These are phyloP conservation scores for Gossypium raimondii DNA, from an alignment of 345 rosid species.

Conservation along the genomic window DNA sequence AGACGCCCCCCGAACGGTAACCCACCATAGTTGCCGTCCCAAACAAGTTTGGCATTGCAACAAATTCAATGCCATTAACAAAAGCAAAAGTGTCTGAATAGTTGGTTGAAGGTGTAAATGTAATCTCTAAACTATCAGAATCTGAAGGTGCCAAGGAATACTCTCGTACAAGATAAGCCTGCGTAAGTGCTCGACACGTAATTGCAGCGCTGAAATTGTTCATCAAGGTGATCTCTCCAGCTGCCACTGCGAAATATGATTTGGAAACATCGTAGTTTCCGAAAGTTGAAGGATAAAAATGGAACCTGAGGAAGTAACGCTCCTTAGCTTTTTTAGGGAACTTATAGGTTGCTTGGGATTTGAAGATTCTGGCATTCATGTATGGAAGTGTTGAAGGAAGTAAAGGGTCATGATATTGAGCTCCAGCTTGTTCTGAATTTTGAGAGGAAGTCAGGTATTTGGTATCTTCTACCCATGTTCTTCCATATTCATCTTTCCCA, in stretches of 20 bases:
- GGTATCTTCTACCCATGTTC: constrained; percentile 60
- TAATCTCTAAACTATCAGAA: constrained; percentile 35
- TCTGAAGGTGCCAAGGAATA: constrained; percentile 47
- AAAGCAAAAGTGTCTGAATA: constrained; percentile 48
- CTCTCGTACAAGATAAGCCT: constrained; percentile 62
- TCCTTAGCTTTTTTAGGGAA: constrained; percentile 38
- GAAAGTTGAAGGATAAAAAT: constrained; percentile 67
- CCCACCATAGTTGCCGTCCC: constrained; percentile 49
- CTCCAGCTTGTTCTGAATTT: constrained; percentile 34
- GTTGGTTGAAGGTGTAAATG: constrained; percentile 48
- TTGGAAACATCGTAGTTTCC: constrained; percentile 35
- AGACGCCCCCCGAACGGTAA: constrained; percentile 19
- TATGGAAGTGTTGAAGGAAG: constrained; percentile 58
- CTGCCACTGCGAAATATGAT: constrained; percentile 57
- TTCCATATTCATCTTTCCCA: constrained; percentile 54
- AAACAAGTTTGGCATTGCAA: constrained; percentile 53
- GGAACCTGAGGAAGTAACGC: constrained; percentile 48
- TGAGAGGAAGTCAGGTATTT: constrained; percentile 38
- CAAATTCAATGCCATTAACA: constrained; percentile 71
- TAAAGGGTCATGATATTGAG: constrained; percentile 65
- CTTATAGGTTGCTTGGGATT: constrained; percentile 48
- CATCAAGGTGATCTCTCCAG: constrained; percentile 50
- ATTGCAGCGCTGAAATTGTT: constrained; percentile 70
- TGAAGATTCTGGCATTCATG: constrained; percentile 72
- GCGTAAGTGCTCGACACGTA: constrained; percentile 67